Base-by-base conservation (phyloP, 208 protist species). In the Wallacemonas rigidus region DNA sequence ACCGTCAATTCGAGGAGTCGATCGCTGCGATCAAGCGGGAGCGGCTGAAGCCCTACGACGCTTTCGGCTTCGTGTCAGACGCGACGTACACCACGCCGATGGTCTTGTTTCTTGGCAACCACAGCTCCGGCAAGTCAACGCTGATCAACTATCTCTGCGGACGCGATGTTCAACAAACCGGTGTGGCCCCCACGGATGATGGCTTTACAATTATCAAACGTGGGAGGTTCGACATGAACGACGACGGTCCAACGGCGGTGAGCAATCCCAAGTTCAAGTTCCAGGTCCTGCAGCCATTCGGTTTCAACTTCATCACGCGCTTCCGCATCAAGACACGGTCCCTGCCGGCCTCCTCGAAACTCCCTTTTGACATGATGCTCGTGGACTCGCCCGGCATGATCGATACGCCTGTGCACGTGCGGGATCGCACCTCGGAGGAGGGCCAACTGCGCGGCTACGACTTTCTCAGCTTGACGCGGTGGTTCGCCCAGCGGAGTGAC, bases 341-440 rank as follows among this genome's bases (percentile, higher is more conserved):
- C 26, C 74, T 95, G 71, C 75, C 81, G 8, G 41, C 61, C 1
- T 68, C 62, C 11, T 88, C 83, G 40, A 65, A 60, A 2, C 15
- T 95, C 2, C 81, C 91, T 15, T 67, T 82, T 17, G 79, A 91
- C 48, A 76, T 98, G 67, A 87, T 93, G 78, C 78, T 98, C 55
- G 82, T 98, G 11, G 94, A 98, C 75, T 90, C 91, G 5, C 94
- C 94, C 0, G 94, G 94, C 11, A 98, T 97, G 92, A 97, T 98
- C 72, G 94, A 96, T 71, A 93, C 89, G 9, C 88, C 89, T 0
- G 70, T 86, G 40, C 80, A 92, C 71, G 69, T 82, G 17, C 67
- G 69, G 15, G 69, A 81, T n/a, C 71, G 74, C 6, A 84, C 70
- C 56, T 69, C 72, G 6, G 8, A 75, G 15, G 74, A 74, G 51